Evolutionary conservation across 169 alveolate species (phyloP).

Genomic region (Theileria sp.): DNA sequence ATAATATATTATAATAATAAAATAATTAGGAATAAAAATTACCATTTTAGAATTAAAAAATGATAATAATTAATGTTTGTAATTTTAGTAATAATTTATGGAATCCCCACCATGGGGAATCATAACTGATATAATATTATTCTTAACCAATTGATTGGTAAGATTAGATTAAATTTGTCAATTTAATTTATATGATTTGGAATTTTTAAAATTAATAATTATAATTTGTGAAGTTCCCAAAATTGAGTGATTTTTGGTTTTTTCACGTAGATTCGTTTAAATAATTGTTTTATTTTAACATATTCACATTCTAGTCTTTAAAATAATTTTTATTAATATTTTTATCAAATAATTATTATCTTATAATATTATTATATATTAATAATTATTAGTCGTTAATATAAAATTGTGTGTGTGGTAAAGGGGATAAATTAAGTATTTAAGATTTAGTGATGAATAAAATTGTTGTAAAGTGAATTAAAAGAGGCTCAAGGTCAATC

Average conservation of each 20-base stretch:
- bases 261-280: not conserved
- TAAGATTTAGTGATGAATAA: not conserved
- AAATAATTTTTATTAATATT: no score
- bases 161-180: not conserved
- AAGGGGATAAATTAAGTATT: not conserved
- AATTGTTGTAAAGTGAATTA: not conserved
- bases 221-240: not conserved
- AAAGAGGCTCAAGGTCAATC: not conserved
- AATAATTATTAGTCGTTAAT: no score
- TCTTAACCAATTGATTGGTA: no score
- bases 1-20: not conserved
- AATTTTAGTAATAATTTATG: not conserved
- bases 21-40: not conserved
- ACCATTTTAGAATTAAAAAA: not conserved
- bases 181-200: no score
- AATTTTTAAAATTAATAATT: no score
- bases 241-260: not conserved
- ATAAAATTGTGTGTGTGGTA: not conserved
- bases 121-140: not conserved
- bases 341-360: no score
- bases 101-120: constrained; percentile 26
- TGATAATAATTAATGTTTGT: not conserved
- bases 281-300: no score
- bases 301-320: not conserved
- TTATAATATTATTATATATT: no score